Conservation (phyloP, 306 rosid species). For the Sechiopsis laciniata region DNA sequence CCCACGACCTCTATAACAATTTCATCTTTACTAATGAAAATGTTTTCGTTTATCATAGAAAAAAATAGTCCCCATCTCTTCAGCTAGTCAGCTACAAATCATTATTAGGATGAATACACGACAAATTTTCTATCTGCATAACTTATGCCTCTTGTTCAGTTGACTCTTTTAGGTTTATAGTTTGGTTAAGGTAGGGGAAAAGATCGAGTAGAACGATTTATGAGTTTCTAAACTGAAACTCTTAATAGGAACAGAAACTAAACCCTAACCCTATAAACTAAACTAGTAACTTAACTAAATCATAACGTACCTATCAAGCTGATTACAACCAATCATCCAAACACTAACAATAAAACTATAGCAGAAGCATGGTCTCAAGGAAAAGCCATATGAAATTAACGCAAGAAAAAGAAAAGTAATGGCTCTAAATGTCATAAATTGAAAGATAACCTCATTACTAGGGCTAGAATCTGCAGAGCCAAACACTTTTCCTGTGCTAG, state of each 20-base stretch:
- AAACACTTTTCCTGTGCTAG: slow-evolving; percentile 78
- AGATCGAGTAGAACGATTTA: neutral
- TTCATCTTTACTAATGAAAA: too few species aligned
- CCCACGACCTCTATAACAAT: too few species aligned
- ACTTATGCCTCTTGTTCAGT: neutral
- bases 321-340: neutral
- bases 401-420: slow-evolving; percentile 1
- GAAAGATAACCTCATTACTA: slow-evolving; percentile 48
- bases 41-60: too few species aligned
- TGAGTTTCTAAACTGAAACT: neutral
- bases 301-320: too few species aligned
- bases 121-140: neutral
- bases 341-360: neutral
- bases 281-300: neutral
- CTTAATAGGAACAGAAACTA: neutral
- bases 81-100: neutral
- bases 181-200: neutral
- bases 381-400: neutral
- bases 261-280: neutral
- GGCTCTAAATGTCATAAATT: slow-evolving; percentile 8
- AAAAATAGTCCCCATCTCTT: neutral
- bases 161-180: neutral
- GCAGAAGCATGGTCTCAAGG: neutral
- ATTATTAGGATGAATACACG: neutral
- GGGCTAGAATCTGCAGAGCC: slow-evolving; percentile 31